Percentiles rank a stretch among this genome's conserved stretches.
Conservation (phyloP, 352 stramenopile species). For the Phytopythium helicoides region DNA sequence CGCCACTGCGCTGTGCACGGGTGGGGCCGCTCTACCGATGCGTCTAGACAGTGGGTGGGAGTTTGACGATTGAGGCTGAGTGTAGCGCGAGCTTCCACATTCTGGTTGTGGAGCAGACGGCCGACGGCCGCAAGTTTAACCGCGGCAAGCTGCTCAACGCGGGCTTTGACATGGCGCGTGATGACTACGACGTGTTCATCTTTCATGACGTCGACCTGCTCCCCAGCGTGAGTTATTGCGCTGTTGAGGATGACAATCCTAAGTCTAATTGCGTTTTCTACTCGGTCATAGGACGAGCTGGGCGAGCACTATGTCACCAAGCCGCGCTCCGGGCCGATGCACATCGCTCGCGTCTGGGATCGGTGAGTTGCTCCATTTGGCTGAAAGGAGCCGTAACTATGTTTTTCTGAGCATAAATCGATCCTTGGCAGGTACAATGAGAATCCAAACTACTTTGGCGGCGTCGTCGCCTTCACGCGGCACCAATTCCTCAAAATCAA, state of each 20-base stretch:
- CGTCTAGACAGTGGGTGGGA: too few relatives aligned
- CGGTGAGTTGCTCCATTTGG: slow-evolving; percentile 17
- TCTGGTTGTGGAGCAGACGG: slow-evolving; percentile 94
- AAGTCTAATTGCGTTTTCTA: too few relatives aligned
- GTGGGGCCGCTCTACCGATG: background rate
- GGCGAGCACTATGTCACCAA: slow-evolving; percentile 69
- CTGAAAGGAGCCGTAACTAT: background rate
- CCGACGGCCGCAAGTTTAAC: slow-evolving; percentile 96
- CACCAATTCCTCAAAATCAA: slow-evolving; percentile 93
- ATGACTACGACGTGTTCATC: slow-evolving; percentile 87
- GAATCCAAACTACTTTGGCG: slow-evolving; percentile 94
- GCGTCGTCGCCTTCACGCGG: slow-evolving; percentile 89
- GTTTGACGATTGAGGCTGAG: slow-evolving; percentile 2
- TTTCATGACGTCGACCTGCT: slow-evolving; percentile 97
- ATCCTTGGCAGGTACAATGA: slow-evolving; percentile 75
- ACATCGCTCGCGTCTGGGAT: slow-evolving; percentile 94
- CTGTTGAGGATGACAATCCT: too few relatives aligned
- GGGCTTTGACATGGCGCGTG: slow-evolving; percentile 88
- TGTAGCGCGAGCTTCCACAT: slow-evolving; percentile 78
- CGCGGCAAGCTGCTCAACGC: slow-evolving; percentile 96
- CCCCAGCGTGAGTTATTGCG: slow-evolving; percentile 52
- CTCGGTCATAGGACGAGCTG: slow-evolving; percentile 83
- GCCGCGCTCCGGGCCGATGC: slow-evolving; percentile 72
- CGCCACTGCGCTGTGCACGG: slow-evolving; percentile 14
- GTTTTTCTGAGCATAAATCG: background rate